These are phyloP conservation scores for Podaxis rugospora DNA, from an alignment of 768 basidiomycete species.

Conservation along the genomic window DNA sequence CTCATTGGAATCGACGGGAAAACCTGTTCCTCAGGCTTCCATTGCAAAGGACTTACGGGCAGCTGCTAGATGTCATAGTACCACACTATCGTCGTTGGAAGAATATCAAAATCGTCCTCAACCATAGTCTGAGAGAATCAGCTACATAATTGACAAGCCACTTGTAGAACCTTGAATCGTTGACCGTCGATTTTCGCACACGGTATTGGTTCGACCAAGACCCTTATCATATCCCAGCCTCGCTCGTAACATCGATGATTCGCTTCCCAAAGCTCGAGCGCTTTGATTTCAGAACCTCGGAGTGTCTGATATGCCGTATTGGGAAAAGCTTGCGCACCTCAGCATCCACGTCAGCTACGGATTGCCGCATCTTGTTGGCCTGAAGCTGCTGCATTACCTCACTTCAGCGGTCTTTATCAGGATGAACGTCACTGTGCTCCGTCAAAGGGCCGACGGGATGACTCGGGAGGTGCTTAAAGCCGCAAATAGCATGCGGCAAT, in stretches of 20 bases:
- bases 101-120: not conserved
- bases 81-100: not conserved
- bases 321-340: not conserved
- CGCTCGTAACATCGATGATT: not conserved
- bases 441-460: not conserved
- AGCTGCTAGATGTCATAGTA: not conserved
- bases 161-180: not conserved
- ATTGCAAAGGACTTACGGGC: not conserved
- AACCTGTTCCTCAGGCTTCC: not conserved
- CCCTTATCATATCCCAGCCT: not conserved
- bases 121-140: not conserved
- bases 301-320: not conserved
- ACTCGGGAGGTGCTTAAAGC: not conserved
- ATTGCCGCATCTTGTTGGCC: not conserved
- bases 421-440: not conserved
- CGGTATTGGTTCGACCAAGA: constrained; percentile 1
- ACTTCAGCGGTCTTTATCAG: not conserved
- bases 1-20: not conserved
- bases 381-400: not conserved
- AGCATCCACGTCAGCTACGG: not conserved
- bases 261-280: not conserved
- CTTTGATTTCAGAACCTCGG: not conserved
- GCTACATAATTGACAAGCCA: not conserved
- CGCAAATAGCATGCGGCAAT: not conserved
- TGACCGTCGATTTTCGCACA: not conserved